Evolutionary conservation across 2,329 filamentous ascomycete species (phyloP).

Genomic region (Beauveria medogensis): DNA sequence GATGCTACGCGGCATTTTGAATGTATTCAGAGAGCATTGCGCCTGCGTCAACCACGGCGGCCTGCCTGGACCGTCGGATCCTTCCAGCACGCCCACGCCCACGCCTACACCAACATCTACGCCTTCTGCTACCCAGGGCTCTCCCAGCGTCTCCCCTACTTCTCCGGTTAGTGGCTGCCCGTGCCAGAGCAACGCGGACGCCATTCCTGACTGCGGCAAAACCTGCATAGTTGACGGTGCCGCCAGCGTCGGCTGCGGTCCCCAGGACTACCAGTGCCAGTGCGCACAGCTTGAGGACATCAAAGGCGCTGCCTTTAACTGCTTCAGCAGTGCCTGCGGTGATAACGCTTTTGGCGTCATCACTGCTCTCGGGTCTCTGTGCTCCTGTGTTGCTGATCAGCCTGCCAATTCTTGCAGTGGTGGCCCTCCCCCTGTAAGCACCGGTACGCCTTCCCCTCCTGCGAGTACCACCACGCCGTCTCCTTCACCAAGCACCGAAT

Average conservation of each 20-base stretch:
- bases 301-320: no score
- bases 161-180: neutral
- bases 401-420: neutral
- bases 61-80: neutral
- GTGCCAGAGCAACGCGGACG: neutral
- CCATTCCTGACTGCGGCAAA: no score
- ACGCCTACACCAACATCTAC: neutral
- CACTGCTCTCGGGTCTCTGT: neutral
- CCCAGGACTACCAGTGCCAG: no score
- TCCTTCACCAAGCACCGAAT: neutral
- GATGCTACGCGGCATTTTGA: no score
- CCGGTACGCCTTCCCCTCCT: neutral
- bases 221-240: no score
- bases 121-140: neutral
- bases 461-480: neutral
- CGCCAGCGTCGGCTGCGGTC: no score
- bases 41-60: neutral
- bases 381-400: neutral
- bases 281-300: no score
- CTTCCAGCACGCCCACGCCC: neutral
- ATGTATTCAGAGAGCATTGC: neutral
- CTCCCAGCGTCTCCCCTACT: neutral
- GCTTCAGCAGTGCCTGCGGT: no score
- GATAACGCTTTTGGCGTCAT: no score
- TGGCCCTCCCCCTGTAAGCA: neutral